These are phyloP conservation scores for Rhinocladiella mackenziei DNA, from an alignment of 2,329 filamentous ascomycete genomes.

Conservation along the genomic window DNA sequence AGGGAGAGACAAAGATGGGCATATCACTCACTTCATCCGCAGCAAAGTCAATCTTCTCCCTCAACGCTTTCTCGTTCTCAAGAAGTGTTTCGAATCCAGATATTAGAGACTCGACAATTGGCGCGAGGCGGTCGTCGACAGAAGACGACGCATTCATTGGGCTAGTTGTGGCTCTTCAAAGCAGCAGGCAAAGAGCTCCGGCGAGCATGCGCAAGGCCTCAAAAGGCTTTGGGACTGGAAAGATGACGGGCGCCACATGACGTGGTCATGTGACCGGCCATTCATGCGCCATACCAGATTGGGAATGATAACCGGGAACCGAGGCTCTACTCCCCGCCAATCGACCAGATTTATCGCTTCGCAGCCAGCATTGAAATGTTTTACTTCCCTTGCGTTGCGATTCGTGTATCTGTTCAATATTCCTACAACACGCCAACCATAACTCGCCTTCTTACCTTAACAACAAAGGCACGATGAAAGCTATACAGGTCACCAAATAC, in stretches of 20 bases:
- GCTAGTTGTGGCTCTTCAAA: neutral
- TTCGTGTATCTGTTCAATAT: too few species aligned
- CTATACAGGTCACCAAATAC: conserved; percentile 29
- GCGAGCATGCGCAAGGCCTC: neutral
- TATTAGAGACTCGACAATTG: conserved; percentile 15
- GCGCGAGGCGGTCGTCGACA: conserved; percentile 9
- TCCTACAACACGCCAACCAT: too few species aligned
- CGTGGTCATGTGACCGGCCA: too few species aligned
- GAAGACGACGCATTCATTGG: conserved; percentile 13
- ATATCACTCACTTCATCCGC: conserved; percentile 23
- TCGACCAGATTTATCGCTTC: neutral
- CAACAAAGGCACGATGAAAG: conserved; percentile 22
- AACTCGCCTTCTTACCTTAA: too few species aligned
- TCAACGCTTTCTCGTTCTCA: conserved; percentile 15
- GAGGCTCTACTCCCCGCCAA: neutral
- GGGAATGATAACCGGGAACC: neutral
- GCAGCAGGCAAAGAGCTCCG: conserved; percentile 5
- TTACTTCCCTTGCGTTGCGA: too few species aligned
- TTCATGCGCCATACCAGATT: too few species aligned
- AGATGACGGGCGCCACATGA: too few species aligned
- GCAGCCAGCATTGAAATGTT: too few species aligned
- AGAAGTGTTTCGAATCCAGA: conserved; percentile 18
- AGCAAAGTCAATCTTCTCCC: conserved; percentile 19
- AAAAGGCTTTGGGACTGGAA: too few species aligned
- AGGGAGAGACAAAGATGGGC: neutral